A percentile compares a stretch with the other conserved stretches of the same genome.
Evolutionary conservation across 1,284 basidiomycete genomes (phyloP).

Genomic region (Cerioporus squamosus): DNA sequence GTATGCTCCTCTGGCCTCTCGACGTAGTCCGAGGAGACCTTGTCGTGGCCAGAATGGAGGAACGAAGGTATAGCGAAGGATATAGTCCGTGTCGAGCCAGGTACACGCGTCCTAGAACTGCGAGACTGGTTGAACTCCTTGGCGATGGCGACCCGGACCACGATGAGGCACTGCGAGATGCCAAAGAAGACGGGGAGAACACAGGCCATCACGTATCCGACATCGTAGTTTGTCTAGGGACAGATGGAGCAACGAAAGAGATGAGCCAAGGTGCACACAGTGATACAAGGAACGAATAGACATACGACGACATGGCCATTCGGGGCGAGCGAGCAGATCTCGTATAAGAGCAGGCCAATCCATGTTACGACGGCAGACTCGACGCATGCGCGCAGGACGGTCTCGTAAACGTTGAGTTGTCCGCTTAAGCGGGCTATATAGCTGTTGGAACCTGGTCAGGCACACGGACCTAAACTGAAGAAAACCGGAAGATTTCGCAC

Average conservation of each 20-base stretch:
- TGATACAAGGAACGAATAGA: background rate
- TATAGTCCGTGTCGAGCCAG: background rate
- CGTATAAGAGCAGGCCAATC: constrained; percentile 30
- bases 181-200: constrained; percentile 23
- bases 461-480: too few species aligned
- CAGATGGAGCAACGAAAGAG: too few species aligned
- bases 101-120: too few species aligned
- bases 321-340: constrained; percentile 28
- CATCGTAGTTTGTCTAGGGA: constrained; percentile 15
- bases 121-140: background rate
- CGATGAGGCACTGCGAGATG: constrained; percentile 25
- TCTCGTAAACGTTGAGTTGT: constrained; percentile 2
- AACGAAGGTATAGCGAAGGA: background rate
- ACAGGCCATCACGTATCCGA: constrained; percentile 19
- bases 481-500: constrained; percentile 9
- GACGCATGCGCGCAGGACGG: constrained; percentile 22
- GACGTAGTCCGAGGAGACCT: background rate
- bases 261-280: too few species aligned
- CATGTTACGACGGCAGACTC: constrained; percentile 32
- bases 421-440: too few species aligned
- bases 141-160: constrained; percentile 7
- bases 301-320: constrained; percentile 23
- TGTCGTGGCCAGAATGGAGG: background rate
- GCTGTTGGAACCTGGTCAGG: too few species aligned
- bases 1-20: background rate